phyloP scores from a whole-genome alignment of 2,329 filamentous ascomycete species.

The Fusarium armeniacum region DNA sequence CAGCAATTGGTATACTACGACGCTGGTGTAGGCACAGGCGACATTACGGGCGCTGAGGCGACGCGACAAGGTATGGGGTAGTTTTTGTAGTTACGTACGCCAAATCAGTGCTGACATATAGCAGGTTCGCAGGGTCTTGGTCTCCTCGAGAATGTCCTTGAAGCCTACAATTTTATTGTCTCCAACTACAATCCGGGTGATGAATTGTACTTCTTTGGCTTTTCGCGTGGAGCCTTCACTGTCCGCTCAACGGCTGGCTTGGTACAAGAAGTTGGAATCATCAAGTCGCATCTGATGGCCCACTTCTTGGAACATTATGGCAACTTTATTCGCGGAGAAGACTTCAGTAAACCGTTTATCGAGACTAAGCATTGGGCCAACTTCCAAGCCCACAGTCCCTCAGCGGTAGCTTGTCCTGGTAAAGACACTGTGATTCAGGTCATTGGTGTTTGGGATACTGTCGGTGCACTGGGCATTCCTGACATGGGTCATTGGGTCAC shows the following conservation, averaged over 20 bases:
- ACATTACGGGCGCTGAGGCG: constrained; percentile 8
- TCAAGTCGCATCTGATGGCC: constrained; percentile 34
- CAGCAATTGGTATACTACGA: constrained; percentile 54
- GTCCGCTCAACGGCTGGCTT: constrained; percentile 49
- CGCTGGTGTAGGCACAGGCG: constrained; percentile 18
- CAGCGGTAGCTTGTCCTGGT: neutral
- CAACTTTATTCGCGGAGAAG: constrained; percentile 9
- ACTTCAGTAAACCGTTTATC: constrained; percentile 8
- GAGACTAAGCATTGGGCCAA: constrained; percentile 8
- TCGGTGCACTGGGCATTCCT: constrained; percentile 13
- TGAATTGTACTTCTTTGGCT: constrained; percentile 52
- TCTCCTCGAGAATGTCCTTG: constrained; percentile 47
- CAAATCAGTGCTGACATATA: neutral
- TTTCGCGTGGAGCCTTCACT: constrained; percentile 54
- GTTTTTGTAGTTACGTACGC: accelerated
- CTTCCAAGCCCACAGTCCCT: neutral
- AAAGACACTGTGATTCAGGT: constrained; percentile 22
- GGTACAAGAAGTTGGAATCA: constrained; percentile 42
- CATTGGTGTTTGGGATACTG: constrained; percentile 20
- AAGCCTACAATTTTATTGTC: constrained; percentile 53
- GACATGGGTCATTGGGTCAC: constrained; percentile 14
- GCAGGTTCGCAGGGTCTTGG: constrained; percentile 38
- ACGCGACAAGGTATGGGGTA: constrained; percentile 1
- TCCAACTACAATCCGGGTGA: constrained; percentile 47
- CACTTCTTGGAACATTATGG: constrained; percentile 30